Evolutionary conservation across 2,329 filamentous ascomycete species (phyloP), one percentile per base, ranked within the genome.

Genomic region (Trichoderma citrinoviride): DNA sequence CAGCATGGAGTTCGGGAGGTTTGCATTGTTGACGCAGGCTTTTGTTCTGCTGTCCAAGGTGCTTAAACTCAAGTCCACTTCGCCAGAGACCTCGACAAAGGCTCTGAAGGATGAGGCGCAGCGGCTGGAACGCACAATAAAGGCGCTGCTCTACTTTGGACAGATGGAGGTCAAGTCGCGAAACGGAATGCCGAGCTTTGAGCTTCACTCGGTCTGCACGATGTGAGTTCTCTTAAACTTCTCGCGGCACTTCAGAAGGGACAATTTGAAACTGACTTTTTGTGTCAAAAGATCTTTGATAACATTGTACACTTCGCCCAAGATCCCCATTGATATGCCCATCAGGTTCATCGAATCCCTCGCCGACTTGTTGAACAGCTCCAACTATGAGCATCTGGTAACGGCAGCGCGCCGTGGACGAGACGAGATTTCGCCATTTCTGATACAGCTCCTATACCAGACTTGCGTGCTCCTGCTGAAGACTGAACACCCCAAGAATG

Each of bases 1-100:
- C n/a, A 61, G 46, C 33, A 50, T 52, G 23, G 57, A 61, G 3
- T 61, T 61, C 41, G 57, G 57, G 8, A 50, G 57, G 25, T 61
- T 61, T 12, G 57, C 57, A 29, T 41, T 61, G 10, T 6, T 61
- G 7, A 43, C 41, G 21, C 57, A 61, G 3, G 57, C 29, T 3
- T 61, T 61, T 15, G 57, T 41, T 1, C 23, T 61, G 7, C 0
- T 61, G 12, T 61, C 57, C 33, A 61, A 61, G 27, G 57, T 61
- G 21, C 12, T 19, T 0, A 46, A 46, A n/a, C 46, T 61, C 23
- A 15, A 7, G 17, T 17, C 46, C 14, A 25, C 53, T 5, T 61
- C 46, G 12, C 44, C 12, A 29, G 46, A 61, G 15, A 12, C 19
- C 3, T 21, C 33, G 17, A 12, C 46, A 6, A 12, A 61, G 8